Conservation (phyloP, 2,329 filamentous ascomycete genomes). For the Biscogniauxia marginata region DNA sequence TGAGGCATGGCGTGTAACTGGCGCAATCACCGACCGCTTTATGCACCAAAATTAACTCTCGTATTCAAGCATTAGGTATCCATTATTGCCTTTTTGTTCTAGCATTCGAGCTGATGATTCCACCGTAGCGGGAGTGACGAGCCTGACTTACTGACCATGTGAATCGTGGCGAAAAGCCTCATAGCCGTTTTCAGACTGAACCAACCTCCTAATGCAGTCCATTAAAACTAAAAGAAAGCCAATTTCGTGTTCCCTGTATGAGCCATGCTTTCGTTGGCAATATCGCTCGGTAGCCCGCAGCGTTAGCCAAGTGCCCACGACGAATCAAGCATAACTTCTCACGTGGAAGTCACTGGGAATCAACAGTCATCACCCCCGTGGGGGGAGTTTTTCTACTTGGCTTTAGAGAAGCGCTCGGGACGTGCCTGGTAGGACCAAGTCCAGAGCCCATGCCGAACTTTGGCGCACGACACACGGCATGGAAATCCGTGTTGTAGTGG, state of each 20-base stretch:
- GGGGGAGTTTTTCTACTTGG: background rate
- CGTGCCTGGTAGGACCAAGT: too few species aligned
- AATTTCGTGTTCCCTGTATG: background rate
- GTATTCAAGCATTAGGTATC: background rate
- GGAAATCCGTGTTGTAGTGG: background rate
- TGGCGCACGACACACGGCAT: background rate
- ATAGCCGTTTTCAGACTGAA: too few species aligned
- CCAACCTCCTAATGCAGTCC: background rate
- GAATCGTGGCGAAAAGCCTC: too few species aligned
- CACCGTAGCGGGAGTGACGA: too few species aligned
- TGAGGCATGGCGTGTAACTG: background rate
- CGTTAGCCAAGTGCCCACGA: background rate
- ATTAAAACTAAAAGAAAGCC: background rate
- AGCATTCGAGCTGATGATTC: background rate
- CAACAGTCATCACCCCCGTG: background rate
- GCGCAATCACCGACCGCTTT: background rate
- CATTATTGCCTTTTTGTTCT: too few species aligned
- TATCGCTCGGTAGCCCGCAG: background rate
- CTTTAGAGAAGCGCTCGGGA: background rate
- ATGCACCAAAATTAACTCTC: background rate
- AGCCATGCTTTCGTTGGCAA: background rate
- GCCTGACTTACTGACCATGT: too few species aligned
- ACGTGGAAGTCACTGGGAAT: background rate
- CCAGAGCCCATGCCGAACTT: background rate
- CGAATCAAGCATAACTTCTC: background rate